A percentile compares a stretch with the other conserved stretches of the same genome.
Conservation (phyloP, 176 grass and related monocot species). For the Tillandsia leiboldiana region DNA sequence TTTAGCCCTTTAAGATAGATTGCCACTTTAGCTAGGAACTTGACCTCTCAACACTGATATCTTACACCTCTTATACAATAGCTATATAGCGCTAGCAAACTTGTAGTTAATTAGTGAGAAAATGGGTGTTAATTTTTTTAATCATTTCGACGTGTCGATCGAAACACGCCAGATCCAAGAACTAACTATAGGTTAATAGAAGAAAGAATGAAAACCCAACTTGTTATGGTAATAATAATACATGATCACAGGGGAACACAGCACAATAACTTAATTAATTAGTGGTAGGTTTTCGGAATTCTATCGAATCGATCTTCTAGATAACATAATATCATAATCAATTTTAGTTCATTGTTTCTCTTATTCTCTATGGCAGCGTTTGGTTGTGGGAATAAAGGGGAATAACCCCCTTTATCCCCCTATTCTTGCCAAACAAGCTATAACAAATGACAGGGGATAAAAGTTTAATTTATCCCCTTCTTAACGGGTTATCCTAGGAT, state of each 20-base stretch:
- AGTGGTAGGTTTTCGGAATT: constrained; percentile 1
- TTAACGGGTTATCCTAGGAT: too few species aligned
- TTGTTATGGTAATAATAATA: constrained; percentile 15
- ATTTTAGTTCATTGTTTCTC: neutral
- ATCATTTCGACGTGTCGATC: constrained; percentile 6
- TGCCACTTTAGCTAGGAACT: neutral
- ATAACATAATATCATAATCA: constrained; percentile 26
- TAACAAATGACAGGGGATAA: too few species aligned
- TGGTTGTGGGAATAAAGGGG: too few species aligned
- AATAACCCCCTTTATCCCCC: too few species aligned
- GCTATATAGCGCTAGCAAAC: neutral
- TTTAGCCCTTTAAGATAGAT: constrained; percentile 9
- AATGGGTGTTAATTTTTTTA: constrained; percentile 34
- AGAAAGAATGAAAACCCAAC: neutral
- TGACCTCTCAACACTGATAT: too few species aligned
- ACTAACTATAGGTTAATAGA: constrained; percentile 11
- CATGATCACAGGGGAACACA: constrained; percentile 34
- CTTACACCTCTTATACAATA: neutral
- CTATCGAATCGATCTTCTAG: neutral
- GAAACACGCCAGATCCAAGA: constrained; percentile 32
- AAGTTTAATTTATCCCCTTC: too few species aligned
- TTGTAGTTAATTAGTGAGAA: constrained; percentile 6
- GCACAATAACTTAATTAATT: constrained; percentile 24
- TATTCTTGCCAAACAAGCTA: too few species aligned
- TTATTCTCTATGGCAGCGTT: neutral